Percentiles rank a stretch among this genome's conserved stretches.
Evolutionary conservation across 83 land plant species (phyloP).

Genomic region (Larix sibirica): DNA sequence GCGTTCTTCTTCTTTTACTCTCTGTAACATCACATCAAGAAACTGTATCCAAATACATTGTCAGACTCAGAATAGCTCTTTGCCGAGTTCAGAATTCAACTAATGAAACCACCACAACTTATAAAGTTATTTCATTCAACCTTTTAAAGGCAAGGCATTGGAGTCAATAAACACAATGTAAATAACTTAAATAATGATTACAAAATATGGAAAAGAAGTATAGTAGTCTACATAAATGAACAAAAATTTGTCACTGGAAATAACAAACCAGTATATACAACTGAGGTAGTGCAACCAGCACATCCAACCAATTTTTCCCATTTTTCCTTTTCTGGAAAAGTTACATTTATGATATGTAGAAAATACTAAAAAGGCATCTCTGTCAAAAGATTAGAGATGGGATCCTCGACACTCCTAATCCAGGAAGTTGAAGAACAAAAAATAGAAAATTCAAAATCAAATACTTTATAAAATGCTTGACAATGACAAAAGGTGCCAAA

Average conservation of each 20-base stretch:
- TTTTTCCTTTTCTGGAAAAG: not conserved
- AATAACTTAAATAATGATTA: not conserved
- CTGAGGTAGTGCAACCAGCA: not conserved
- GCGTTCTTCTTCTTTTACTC: conserved; percentile 32
- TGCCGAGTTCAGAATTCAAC: not conserved
- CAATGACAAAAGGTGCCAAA: too few relatives aligned
- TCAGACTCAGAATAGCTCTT: conserved; percentile 5
- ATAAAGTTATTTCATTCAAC: conserved; percentile 1
- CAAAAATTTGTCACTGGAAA: not conserved
- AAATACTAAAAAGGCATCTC: not conserved
- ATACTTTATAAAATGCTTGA: too few relatives aligned
- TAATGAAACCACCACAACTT: conserved; percentile 8
- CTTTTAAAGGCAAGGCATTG: not conserved
- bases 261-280: not conserved
- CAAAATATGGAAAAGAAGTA: not conserved
- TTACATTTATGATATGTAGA: not conserved
- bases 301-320: not conserved
- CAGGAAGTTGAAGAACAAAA: too few relatives aligned
- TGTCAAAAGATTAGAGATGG: not conserved
- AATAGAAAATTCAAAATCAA: too few relatives aligned
- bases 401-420: too few relatives aligned
- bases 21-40: conserved; percentile 41
- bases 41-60: conserved; percentile 32
- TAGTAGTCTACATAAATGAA: not conserved
- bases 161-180: not conserved